A percentile compares a stretch with the other conserved stretches of the same genome.
These are phyloP conservation scores for Pyrenula aspistea DNA, from an alignment of 495 filamentous ascomycete genomes.

Conservation along the genomic window DNA sequence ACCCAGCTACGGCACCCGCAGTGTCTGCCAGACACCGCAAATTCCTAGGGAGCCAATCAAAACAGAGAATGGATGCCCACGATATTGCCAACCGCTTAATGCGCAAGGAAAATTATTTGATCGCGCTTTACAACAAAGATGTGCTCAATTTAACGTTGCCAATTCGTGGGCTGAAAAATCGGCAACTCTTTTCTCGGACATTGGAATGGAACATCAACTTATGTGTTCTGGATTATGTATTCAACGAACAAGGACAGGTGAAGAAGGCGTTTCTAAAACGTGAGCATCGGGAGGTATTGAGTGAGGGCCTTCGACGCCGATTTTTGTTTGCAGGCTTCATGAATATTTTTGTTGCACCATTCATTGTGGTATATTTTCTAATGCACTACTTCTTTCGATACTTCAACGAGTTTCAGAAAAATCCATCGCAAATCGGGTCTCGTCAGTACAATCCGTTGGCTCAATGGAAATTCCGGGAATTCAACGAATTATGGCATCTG, in stretches of 20 bases:
- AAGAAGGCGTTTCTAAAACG: slow-evolving; percentile 73
- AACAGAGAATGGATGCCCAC: slow-evolving; percentile 90
- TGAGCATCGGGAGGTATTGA: slow-evolving; percentile 64
- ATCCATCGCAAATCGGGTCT: slow-evolving; percentile 69
- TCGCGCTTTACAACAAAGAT: slow-evolving; percentile 94
- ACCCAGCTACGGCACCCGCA: slow-evolving; percentile 66
- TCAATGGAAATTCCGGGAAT: slow-evolving; percentile 97
- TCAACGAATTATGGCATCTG: slow-evolving; percentile 89
- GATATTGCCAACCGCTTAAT: slow-evolving; percentile 96
- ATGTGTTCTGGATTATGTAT: slow-evolving; percentile 86
- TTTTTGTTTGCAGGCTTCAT: slow-evolving; percentile 74
- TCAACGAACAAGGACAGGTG: slow-evolving; percentile 76
- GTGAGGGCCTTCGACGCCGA: slow-evolving; percentile 58
- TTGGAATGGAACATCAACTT: slow-evolving; percentile 82
- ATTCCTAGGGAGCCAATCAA: slow-evolving; percentile 73
- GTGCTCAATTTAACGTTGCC: slow-evolving; percentile 77
- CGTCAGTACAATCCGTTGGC: slow-evolving; percentile 87
- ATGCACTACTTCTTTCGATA: slow-evolving; percentile 85
- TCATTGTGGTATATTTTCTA: slow-evolving; percentile 69
- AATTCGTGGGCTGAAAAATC: slow-evolving; percentile 67
- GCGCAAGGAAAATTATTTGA: slow-evolving; percentile 92
- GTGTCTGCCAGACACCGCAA: slow-evolving; percentile 47
- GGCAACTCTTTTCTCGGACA: slow-evolving; percentile 68
- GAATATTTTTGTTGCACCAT: slow-evolving; percentile 75
- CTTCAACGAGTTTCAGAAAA: slow-evolving; percentile 90